phyloP scores from a whole-genome alignment of 2,329 filamentous ascomycete species.

The Phoma sp. region DNA sequence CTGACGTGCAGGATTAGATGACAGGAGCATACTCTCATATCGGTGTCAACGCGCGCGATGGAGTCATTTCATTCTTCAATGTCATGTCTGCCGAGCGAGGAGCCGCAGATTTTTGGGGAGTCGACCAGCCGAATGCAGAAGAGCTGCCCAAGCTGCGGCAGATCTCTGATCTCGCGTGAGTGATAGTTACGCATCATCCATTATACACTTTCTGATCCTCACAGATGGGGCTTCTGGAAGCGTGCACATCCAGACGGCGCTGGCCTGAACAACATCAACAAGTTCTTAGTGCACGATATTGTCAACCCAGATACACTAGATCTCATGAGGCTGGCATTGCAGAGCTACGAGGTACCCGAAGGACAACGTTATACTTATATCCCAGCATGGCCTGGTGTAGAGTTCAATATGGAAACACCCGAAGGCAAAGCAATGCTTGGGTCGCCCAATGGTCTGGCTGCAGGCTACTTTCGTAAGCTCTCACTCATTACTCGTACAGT shows the following conservation, averaged over 20 bases:
- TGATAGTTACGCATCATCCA: not conserved
- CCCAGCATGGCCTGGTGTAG: constrained; percentile 8
- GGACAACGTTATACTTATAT: not conserved
- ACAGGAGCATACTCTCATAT: constrained; percentile 2
- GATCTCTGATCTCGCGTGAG: constrained; percentile 9
- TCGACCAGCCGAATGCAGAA: not conserved
- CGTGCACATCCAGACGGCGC: not conserved
- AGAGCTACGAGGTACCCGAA: not conserved
- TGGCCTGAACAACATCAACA: constrained; percentile 3
- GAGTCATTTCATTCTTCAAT: constrained; percentile 5
- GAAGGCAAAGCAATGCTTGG: constrained; percentile 19
- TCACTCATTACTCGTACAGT: not conserved
- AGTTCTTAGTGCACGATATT: constrained; percentile 2
- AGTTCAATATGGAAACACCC: not conserved
- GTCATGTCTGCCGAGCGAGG: not conserved
- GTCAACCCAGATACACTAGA: constrained; percentile 1
- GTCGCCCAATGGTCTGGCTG: constrained; percentile 12
- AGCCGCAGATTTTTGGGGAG: not conserved
- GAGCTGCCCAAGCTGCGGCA: constrained; percentile 5
- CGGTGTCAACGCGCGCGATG: constrained; percentile 8
- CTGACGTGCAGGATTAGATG: not conserved
- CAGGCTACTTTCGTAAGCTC: constrained; percentile 11
- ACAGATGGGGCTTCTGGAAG: constrained; percentile 11
- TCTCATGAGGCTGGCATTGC: constrained; percentile 1
- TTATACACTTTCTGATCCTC: not conserved